Base-by-base conservation (phyloP, 2,329 filamentous ascomycete genomes). In the Verticillium dahliae region DNA sequence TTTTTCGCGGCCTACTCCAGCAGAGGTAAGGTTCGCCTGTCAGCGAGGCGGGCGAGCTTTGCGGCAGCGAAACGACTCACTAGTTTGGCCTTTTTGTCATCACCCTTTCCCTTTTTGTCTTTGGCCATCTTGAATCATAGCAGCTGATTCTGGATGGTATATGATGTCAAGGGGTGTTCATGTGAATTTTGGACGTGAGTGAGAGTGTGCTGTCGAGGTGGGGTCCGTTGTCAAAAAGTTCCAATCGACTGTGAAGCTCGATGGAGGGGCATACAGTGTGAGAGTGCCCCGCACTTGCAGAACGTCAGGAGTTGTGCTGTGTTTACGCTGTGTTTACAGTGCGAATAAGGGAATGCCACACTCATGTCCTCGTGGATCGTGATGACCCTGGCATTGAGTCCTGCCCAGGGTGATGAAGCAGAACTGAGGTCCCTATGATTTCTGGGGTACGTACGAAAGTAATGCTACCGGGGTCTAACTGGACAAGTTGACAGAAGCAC, bases 1-100 rank as follows among this genome's bases (percentile, higher is more conserved):
- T 87, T 87, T 75, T 89, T 89, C 69, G 87, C 85, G 33, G 84
- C 84, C 72, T 80, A 60, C 18, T 61, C 63, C 57, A 37, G 35
- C 31, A 15, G 45, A 27, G 33, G 59, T 22, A 35, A 13, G 33
- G 50, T 57, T 33, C 35, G 13, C 27, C 45, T 37, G 14, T 14
- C 31, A 27, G 27, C 54, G 27, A 6, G 27, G 13, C 2, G 31
- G 54, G 5, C 9, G 18, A 18, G 66, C 71, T 45, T 15, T 56
- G 60, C 58, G 50, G 11, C 52, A 31, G 31, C 55, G 39, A 39
- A 57, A 60, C 39, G 38, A 63, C 65, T 56, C 64, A 79, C 81
- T 69, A 80, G 75, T 70, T 80, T 81, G 45, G 80, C 79, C 72
- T 82, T 81, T 69, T 83, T 83, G 67, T 76, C 70, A 4, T 82